Evolutionary conservation across 1,284 basidiomycete genomes (phyloP), one percentile per base, ranked within the genome.

Genomic region (Irpex sp.): DNA sequence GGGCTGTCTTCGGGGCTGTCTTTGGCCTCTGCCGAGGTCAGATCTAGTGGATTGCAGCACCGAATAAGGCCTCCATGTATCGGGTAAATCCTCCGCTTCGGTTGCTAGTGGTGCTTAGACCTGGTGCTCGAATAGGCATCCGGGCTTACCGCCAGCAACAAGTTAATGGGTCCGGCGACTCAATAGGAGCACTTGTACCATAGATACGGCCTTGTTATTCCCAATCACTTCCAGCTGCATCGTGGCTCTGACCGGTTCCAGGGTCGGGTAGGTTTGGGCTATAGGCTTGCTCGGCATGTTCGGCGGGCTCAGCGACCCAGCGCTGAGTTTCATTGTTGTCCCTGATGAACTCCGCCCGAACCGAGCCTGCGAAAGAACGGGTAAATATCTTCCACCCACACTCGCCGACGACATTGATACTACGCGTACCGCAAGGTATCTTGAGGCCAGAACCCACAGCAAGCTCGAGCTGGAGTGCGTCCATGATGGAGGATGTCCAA

Each of bases 61-160:
- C 26, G 48, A 40, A 40, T 26, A 26, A 58, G 47, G 57, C 56
- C 57, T 48, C 58, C 51, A 38, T 40, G 57, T 63, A 59, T 63
- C 57, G 62, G 62, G 62, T 44, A 63, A 59, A 59, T 63, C 62
- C 58, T 54, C 62, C 62, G 62, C 62, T 54, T 26, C 54, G 31
- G 15, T 36, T 36, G 40, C 40, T 44, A 26, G 26, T 44, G 40
- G 40, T 44, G 40, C 40, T 44, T 44, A 44, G 40, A 44, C 40
- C 15, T 44, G 40, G 15, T n/a, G 7, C 54, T 31, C 54, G 34
- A 56, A 56, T 19, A 15, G 31, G 54, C 13, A 56, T 56, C 54
- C 57, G 57, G 34, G n/a, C 40, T 17, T 8, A 58, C 57, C 57
- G 57, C 57, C 11, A 44, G 40, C 40, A 44, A 58, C 15, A 31